Conservation (phyloP, 2,329 filamentous ascomycete genomes). For the Verticillium nubilum region DNA sequence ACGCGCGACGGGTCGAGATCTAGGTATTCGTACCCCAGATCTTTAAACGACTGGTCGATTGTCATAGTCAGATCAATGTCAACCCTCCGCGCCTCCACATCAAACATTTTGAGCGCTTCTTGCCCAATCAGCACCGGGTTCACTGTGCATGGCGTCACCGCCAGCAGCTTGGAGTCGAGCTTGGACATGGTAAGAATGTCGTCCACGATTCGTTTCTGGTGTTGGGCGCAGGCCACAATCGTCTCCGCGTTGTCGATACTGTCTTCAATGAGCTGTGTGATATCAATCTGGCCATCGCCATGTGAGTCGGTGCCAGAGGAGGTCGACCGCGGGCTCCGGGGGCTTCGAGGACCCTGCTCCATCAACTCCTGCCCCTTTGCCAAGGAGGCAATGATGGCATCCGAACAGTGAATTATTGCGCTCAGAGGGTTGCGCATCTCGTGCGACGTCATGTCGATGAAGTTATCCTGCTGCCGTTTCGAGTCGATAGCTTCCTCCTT, state of each 20-base stretch:
- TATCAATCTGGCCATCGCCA: conserved; percentile 9
- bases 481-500: conserved; percentile 54
- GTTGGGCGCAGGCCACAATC: conserved; percentile 70
- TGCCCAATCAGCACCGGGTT: conserved; percentile 63
- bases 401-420: conserved; percentile 69
- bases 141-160: conserved; percentile 65
- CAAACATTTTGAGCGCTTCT: conserved; percentile 70
- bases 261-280: conserved; percentile 43
- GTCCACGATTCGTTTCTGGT: conserved; percentile 76
- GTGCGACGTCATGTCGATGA: conserved; percentile 68
- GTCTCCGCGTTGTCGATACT: conserved; percentile 72
- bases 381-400: conserved; percentile 57
- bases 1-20: conserved; percentile 67
- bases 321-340: neutral
- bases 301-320: neutral
- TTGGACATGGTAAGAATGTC: conserved; percentile 71
- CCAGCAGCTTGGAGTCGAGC: conserved; percentile 68
- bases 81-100: conserved; percentile 65
- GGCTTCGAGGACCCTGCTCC: conserved; percentile 10
- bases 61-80: conserved; percentile 62
- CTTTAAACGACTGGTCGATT: conserved; percentile 55
- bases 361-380: conserved; percentile 35
- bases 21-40: conserved; percentile 58
- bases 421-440: conserved; percentile 70
- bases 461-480: conserved; percentile 69